Percentiles rank a stretch among this genome's conserved stretches.
Conservation (phyloP, 2,329 filamentous ascomycete species). For the Colletotrichum lindemuthianum region DNA sequence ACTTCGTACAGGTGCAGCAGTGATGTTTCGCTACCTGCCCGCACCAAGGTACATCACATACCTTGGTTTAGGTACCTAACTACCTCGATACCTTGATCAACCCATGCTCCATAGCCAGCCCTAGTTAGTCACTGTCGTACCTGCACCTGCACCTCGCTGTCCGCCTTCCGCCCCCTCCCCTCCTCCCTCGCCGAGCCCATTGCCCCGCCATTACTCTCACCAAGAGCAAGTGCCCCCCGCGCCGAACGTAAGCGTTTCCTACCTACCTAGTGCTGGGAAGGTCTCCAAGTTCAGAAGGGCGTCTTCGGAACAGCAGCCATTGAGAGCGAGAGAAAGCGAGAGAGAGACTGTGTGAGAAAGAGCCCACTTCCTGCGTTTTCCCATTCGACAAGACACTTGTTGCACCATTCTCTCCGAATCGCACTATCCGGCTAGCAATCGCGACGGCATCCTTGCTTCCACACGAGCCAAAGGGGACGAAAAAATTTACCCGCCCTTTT, state of each 20-base stretch:
- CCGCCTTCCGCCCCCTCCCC: not conserved
- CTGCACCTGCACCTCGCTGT: not conserved
- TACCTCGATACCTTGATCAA: no score
- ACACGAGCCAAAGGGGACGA: slow-evolving; percentile 17
- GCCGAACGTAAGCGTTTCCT: slow-evolving; percentile 4
- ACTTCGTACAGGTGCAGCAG: not conserved
- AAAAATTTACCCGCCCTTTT: slow-evolving; percentile 30
- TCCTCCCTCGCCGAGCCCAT: slow-evolving; percentile 3
- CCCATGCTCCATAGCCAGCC: no score
- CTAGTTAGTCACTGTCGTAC: not conserved
- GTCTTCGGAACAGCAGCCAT: slow-evolving; percentile 20
- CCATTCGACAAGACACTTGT: slow-evolving; percentile 21
- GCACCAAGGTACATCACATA: no score
- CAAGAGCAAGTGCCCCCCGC: slow-evolving; percentile 8
- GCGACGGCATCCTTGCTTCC: slow-evolving; percentile 33
- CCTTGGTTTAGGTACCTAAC: no score
- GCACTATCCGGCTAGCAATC: slow-evolving; percentile 20
- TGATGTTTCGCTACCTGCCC: not conserved
- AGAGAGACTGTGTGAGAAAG: slow-evolving; percentile 2
- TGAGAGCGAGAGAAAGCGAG: no score
- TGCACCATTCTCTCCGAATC: slow-evolving; percentile 30
- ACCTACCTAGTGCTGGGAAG: slow-evolving; percentile 27
- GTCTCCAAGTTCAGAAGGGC: slow-evolving; percentile 23
- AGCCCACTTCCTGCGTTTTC: slow-evolving; percentile 23
- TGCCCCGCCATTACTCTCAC: slow-evolving; percentile 30